These are phyloP conservation scores for Penicillium waksmanii DNA, from an alignment of 495 filamentous ascomycete genomes.

Conservation along the genomic window DNA sequence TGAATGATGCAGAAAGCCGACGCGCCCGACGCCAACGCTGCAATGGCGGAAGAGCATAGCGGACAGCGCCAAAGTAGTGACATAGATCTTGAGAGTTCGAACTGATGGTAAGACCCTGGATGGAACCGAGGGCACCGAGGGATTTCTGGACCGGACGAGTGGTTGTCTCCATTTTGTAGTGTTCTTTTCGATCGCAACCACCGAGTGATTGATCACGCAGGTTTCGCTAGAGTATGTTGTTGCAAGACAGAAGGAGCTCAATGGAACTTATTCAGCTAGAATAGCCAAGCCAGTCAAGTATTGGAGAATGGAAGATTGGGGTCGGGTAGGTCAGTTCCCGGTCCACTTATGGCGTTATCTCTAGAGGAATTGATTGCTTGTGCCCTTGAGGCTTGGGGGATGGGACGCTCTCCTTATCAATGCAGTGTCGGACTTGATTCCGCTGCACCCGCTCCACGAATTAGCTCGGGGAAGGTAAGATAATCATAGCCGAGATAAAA, in stretches of 20 bases:
- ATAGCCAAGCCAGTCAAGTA: not conserved
- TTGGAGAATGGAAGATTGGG: not conserved
- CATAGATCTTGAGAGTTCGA: constrained; percentile 29
- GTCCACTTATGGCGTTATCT: constrained; percentile 1
- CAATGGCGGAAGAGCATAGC: constrained; percentile 43
- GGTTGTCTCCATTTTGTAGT: constrained; percentile 33
- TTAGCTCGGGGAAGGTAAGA: not conserved
- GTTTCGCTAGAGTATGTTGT: not conserved
- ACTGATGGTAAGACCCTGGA: constrained; percentile 42
- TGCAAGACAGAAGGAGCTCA: not conserved
- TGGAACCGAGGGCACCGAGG: constrained; percentile 39
- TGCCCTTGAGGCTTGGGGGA: not conserved
- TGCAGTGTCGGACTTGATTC: constrained; percentile 12
- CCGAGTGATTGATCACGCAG: not conserved
- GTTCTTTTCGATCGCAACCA: not conserved
- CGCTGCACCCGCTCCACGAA: constrained; percentile 5
- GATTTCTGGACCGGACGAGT: constrained; percentile 31
- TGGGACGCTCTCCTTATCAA: constrained; percentile 11
- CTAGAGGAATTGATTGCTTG: not conserved
- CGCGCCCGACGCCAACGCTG: constrained; percentile 44
- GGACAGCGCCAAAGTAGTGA: constrained; percentile 49
- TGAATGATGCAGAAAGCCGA: constrained; percentile 34
- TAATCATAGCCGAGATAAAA: constrained; percentile 29
- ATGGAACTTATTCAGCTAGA: not conserved
- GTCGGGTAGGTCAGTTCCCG: not conserved